Base-by-base conservation (phyloP, 1,284 basidiomycete species). In the Tremellales sp. region DNA sequence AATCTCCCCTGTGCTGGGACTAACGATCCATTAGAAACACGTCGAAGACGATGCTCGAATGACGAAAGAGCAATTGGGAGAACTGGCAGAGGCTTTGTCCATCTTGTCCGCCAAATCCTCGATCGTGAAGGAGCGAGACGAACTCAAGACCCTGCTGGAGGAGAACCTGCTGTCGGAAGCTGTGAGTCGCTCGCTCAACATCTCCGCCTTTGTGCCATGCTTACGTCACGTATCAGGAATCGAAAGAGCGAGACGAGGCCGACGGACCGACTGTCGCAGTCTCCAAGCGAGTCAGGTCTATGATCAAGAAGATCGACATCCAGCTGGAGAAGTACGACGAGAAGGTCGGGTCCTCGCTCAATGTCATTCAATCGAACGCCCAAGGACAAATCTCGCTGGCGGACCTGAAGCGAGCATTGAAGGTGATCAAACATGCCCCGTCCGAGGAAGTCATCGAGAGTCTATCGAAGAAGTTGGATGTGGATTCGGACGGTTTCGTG, bases 31-130 rank as follows among this genome's bases (percentile, higher is more conserved):
- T 12, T 19, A 28, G 27, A 31, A 41, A 58, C 64, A 76, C 38
- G 58, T 57, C 12, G 58, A 67, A 16, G 79, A 80, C 48, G 82
- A 87, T 58, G 90, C 90, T 26, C 84, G 90, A 46, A 97, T 98
- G 94, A 98, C 92, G 5, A 83, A 88, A 29, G 94, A 98, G 68
- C 95, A 98, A 68, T 79, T 98, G 21, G 85, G 85, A 62, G 94
- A 99, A 73, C 81, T 98, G 36, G 86, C 87, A 38, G 92, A 95
- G 64, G 91, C 94, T 1, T 77, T 98, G 43, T 85, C 86, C 6
- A 82, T 98, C 60, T 78, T 97, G 42, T 93, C 89, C 16, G 86
- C 94, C 51, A 94, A 90, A 71, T 97, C 91, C n/a, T 91, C 86
- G 53, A 94, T 98, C 36, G 79, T 97, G 53, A 93, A 97, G 75